phyloP scores from a whole-genome alignment of 306 rosid species.

The Carpinus fangiana region DNA sequence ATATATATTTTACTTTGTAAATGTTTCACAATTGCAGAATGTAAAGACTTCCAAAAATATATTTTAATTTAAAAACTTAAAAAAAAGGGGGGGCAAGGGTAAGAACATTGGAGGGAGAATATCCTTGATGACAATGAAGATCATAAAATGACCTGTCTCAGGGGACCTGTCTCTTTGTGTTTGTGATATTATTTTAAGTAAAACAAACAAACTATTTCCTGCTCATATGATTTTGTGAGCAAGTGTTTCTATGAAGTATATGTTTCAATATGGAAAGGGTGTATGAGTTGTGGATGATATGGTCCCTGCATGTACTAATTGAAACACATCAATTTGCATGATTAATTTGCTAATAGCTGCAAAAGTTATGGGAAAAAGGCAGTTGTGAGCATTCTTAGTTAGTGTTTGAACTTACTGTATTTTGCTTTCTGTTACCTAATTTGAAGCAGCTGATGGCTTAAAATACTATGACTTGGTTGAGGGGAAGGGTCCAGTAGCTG shows the following conservation, averaged over 20 bases:
- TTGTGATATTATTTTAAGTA: not conserved
- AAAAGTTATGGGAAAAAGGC: not conserved
- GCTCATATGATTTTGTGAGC: not conserved
- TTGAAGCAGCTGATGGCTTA: constrained; percentile 70
- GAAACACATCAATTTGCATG: not conserved
- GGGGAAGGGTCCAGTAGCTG: constrained; percentile 78
- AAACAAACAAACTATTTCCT: not conserved
- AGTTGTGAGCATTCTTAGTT: constrained; percentile 3
- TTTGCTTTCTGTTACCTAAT: constrained; percentile 9
- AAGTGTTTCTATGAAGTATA: not conserved
- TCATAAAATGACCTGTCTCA: not conserved
- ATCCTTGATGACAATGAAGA: not conserved
- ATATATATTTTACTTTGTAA: not conserved
- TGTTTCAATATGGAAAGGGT: not conserved
- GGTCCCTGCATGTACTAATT: not conserved
- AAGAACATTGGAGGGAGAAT: not conserved
- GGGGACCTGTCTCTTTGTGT: not conserved
- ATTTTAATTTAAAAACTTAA: fast-evolving
- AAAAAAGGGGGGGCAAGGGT: not conserved
- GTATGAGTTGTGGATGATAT: not conserved
- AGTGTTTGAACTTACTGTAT: not conserved
- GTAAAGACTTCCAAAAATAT: not conserved
- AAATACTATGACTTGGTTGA: constrained; percentile 81
- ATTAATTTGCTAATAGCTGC: not conserved
- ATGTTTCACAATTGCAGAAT: not conserved